Evolutionary conservation across 768 basidiomycete species (phyloP), one percentile per base, ranked within the genome.

Genomic region (Candolleomyces aberdarensis): DNA sequence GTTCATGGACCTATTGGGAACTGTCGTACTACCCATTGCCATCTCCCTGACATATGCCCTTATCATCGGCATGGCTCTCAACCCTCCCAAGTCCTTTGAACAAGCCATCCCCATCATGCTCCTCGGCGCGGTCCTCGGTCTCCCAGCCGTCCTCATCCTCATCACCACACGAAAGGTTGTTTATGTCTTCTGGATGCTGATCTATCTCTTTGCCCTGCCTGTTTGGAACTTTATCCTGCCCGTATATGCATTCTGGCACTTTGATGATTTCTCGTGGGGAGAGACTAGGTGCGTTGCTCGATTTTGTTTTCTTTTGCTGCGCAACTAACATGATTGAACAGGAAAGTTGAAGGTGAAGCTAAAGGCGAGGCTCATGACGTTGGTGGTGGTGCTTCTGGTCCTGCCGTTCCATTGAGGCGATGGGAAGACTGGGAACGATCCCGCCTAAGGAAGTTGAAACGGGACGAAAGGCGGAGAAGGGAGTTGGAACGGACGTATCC

Each of bases 371-470:
- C 85, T 2, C 96, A 98, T 67, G 92, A 85, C 19, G 83, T 80
- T 14, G 88, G 85, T 14, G 83, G 81, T 17, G 81, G 80, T 26
- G 74, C 75, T 6, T 79, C 78, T 56, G 85, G 83, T 5, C 73
- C 80, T 47, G 85, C 83, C 0, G 85, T 98, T n/a, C 94, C 97
- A 0, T 76, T 98, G 70, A 86, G 96, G n/a, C 84, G 96, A 54
- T 99, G 97, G 97, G 97, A 98, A 75, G 96, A 99, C 67, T 99
- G 96, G 97, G 97, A 99, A 70, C 86, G 95, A 22, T 96, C 94
- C 26, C 83, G 97, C 48, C 80, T 98, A 51, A 89, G 96, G 55
- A 98, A 98, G 75, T 63, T 96, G 36, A 86, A 85, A 62, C 87
- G 97, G 1, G 96, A 97, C 68, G 92, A 94, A 66, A 82, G 88